Evolutionary conservation across 495 filamentous ascomycete genomes (phyloP), one percentile per base, ranked within the genome.

Genomic region (Aspergillus incahuasiensis): DNA sequence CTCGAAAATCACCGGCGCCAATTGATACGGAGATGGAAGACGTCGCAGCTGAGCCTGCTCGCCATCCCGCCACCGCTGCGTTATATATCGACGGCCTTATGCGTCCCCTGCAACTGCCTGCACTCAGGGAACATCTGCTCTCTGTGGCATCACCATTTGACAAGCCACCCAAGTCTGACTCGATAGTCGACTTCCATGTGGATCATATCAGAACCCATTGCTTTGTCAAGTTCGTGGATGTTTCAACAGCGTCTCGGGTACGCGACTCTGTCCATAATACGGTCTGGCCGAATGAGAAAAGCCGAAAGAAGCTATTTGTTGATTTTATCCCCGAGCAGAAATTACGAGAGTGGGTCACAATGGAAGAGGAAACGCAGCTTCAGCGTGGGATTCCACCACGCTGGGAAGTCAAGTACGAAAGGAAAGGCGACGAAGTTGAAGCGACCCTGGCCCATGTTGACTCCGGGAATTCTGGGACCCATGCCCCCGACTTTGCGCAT

Each of bases 11-110:
- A 55, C 62, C 65, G 46, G 61, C 65, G 12, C 21, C 52, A 16
- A 50, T 56, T 35, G 68, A 68, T 28, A 57, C 68, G 16, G 59
- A 55, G 16, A 76, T 59, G 66, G 70, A 76, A 48, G 82, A 79
- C 53, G 72, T 55, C 22, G 57, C 74, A 20, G 78, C 87, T 25
- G 74, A 76, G 43, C 86, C 91, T 11, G 83, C 92, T 4, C 69
- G 88, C 22, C 94, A 97, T 72, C 82, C 87, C 11, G 90, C 90
- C 2, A 98, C 94, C 6, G 67, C 86, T 30, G 85, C 90, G 39
- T 76, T 98, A 45, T 98, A 97, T 73, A 95, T 98, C 63, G 86
- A 87, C 62, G 84, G 95, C 60, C 81, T 98, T 43, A 91, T 95
- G 85, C 83, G 94, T 40, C 94, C 94, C 15, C 76, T 98, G 8